These are phyloP conservation scores for Darksidea phi DNA, from an alignment of 495 filamentous ascomycete species.

Conservation along the genomic window DNA sequence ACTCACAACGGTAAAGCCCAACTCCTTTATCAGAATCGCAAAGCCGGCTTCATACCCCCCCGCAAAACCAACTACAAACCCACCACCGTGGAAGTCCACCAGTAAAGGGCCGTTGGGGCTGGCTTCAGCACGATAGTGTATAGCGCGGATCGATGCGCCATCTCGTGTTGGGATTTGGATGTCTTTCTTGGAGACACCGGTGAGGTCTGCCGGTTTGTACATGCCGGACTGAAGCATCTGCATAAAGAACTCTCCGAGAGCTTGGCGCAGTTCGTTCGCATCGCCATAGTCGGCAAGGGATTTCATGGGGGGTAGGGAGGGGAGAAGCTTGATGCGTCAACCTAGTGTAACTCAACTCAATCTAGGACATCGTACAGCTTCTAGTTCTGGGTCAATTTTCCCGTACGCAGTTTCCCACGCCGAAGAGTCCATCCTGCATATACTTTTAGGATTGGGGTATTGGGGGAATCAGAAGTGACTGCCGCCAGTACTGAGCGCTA, in stretches of 20 bases:
- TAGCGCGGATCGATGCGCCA: constrained; percentile 13
- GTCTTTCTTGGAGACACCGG: constrained; percentile 14
- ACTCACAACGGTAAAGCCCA: constrained; percentile 42
- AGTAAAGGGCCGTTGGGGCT: constrained; percentile 40
- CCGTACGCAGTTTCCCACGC: constrained; percentile 5
- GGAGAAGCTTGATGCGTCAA: constrained; percentile 11
- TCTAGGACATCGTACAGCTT: constrained; percentile 11
- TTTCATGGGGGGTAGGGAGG: constrained; percentile 8
- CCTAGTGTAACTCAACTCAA: neutral
- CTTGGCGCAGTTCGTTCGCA: neutral
- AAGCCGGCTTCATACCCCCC: constrained; percentile 41
- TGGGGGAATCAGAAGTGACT: no score
- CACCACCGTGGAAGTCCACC: constrained; percentile 49
- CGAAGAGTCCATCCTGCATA: no score
- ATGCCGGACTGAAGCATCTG: constrained; percentile 18
- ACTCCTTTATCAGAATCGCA: constrained; percentile 36
- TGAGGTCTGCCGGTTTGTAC: constrained; percentile 11
- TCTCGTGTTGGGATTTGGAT: constrained; percentile 30
- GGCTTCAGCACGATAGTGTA: constrained; percentile 36
- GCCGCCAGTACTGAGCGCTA: no score
- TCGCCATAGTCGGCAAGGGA: constrained; percentile 12
- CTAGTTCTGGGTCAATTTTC: constrained; percentile 31
- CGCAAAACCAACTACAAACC: constrained; percentile 44
- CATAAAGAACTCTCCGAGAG: constrained; percentile 1
- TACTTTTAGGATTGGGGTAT: no score